Evolutionary conservation across 345 rosid species (phyloP).

Genomic region (Trapa incisa): DNA sequence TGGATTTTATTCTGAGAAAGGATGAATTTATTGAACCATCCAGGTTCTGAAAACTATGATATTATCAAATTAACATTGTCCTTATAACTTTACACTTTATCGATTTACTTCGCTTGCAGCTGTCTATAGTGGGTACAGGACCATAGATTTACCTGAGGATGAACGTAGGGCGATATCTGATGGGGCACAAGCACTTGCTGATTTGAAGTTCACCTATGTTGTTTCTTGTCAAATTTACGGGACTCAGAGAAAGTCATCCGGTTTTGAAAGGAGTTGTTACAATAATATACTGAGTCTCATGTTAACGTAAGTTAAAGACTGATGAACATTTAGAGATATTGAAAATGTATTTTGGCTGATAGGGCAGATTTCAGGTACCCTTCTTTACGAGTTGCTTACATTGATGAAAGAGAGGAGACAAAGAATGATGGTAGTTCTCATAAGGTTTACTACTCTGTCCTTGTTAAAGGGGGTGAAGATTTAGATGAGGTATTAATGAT

Average conservation of each 20-base stretch:
- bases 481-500: conserved; percentile 52
- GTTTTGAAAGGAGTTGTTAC: conserved; percentile 58
- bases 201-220: conserved; percentile 88
- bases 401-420: conserved; percentile 69
- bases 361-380: conserved; percentile 45
- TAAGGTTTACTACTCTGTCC: conserved; percentile 70
- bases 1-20: not conserved
- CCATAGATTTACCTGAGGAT: conserved; percentile 20
- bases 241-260: conserved; percentile 60
- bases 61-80: not conserved
- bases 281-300: conserved; percentile 71
- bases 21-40: not conserved
- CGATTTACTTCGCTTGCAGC: conserved; percentile 23
- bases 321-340: not conserved
- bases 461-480: conserved; percentile 71
- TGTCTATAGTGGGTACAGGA: conserved; percentile 19
- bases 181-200: conserved; percentile 54
- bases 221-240: conserved; percentile 97
- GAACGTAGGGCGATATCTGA: conserved; percentile 17
- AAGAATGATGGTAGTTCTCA: conserved; percentile 41
- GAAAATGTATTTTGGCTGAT: not conserved
- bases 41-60: conserved; percentile 1
- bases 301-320: conserved; percentile 50
- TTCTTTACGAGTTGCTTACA: conserved; percentile 85
- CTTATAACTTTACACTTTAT: conserved; percentile 5